phyloP scores from a whole-genome alignment of 2,329 filamentous ascomycete genomes.

The Metarhizium anisopliae region DNA sequence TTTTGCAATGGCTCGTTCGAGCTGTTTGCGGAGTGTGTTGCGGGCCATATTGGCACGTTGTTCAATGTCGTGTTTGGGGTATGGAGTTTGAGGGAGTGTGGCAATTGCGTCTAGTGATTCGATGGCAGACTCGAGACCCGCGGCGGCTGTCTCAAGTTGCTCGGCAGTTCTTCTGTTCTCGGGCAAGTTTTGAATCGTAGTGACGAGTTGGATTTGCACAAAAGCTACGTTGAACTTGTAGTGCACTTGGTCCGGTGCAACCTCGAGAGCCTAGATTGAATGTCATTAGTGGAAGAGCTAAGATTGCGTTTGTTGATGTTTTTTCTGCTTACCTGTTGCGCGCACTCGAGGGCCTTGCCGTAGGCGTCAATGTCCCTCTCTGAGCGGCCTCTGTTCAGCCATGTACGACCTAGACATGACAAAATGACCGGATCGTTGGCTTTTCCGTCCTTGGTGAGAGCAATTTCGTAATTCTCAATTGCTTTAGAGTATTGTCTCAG shows the following conservation, averaged over 20 bases:
- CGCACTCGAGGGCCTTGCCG: slow-evolving; percentile 48
- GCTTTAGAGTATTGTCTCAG: slow-evolving; percentile 83
- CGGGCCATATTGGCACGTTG: slow-evolving; percentile 95
- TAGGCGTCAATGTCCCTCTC: slow-evolving; percentile 51
- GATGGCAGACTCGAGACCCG: slow-evolving; percentile 80
- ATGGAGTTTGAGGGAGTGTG: slow-evolving; percentile 61
- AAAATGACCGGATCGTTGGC: slow-evolving; percentile 67
- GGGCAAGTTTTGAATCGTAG: slow-evolving; percentile 63
- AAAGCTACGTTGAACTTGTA: slow-evolving; percentile 98
- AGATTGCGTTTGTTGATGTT: not conserved
- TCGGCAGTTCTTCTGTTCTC: slow-evolving; percentile 69
- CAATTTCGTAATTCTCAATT: slow-evolving; percentile 89
- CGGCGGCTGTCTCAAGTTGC: slow-evolving; percentile 72
- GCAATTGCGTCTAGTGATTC: slow-evolving; percentile 58
- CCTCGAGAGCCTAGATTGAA: slow-evolving; percentile 53
- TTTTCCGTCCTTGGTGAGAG: slow-evolving; percentile 69
- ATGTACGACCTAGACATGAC: slow-evolving; percentile 79
- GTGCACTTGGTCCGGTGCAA: slow-evolving; percentile 76
- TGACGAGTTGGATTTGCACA: slow-evolving; percentile 89
- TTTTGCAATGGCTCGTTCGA: slow-evolving; percentile 73
- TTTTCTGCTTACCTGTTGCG: slow-evolving; percentile 44
- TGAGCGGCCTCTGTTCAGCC: slow-evolving; percentile 67
- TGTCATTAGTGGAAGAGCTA: not conserved
- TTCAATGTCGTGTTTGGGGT: slow-evolving; percentile 83
- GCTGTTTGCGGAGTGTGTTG: slow-evolving; percentile 87